phyloP scores from a whole-genome alignment of 805 yeast genomes.

The Barnettozyma siamensis region DNA sequence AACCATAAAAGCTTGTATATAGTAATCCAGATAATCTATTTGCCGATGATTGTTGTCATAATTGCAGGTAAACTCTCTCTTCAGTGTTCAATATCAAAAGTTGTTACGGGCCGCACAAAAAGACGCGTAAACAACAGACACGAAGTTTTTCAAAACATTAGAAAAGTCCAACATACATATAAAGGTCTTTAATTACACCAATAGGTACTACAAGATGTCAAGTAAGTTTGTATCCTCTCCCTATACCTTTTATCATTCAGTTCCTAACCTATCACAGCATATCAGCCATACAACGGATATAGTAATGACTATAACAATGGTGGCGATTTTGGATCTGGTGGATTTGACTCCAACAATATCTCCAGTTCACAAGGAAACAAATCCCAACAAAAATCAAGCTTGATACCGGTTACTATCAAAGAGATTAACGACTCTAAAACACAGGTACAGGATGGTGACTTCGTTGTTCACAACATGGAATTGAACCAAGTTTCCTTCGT shows the following conservation, averaged over 20 bases:
- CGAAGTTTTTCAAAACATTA: neutral
- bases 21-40: too few relatives aligned
- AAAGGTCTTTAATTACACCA: too few relatives aligned
- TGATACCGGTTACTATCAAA: constrained; percentile 70
- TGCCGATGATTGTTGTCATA: too few relatives aligned
- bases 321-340: constrained; percentile 28
- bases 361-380: constrained; percentile 29
- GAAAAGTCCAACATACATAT: neutral
- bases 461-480: constrained; percentile 51
- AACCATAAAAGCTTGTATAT: too few relatives aligned
- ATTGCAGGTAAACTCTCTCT: too few relatives aligned
- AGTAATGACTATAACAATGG: constrained; percentile 19
- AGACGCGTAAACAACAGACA: neutral
- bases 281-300: constrained; percentile 32
- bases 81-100: neutral
- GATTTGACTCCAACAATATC: constrained; percentile 29
- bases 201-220: constrained; percentile 1
- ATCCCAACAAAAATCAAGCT: constrained; percentile 30
- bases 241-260: too few relatives aligned
- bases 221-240: constrained; percentile 1
- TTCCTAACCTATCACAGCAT: constrained; percentile 17
- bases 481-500: constrained; percentile 59
- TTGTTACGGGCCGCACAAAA: neutral
- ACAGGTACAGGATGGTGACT: constrained; percentile 61
- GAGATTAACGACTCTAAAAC: constrained; percentile 61